Base-by-base conservation (phyloP, 176 grass and related monocot genomes). In the Eleusine indica region DNA sequence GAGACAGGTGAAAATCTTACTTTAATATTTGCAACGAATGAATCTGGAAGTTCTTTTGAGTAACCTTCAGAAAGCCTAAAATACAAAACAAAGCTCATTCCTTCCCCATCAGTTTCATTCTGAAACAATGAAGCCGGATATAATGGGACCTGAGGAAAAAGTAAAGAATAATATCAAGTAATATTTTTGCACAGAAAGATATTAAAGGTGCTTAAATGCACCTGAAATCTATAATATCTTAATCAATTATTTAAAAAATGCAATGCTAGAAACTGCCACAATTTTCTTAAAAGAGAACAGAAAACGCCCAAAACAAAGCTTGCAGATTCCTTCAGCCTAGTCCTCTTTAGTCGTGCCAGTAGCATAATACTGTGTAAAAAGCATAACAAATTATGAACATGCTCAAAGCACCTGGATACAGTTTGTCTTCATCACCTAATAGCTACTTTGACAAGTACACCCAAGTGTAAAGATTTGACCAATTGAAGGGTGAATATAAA, bases 101-200 rank as follows among this genome's bases (percentile, higher is more conserved):
- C 97, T 88, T 96, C 91, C 16, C 97, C 97, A 79, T 96, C 93
- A 5, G 81, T 92, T 94, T 99, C 97, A 83, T 87, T 96, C 70
- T 99, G 97, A 76, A 99, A 99, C 68, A 99, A 87, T 78, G 97
- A 88, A 86, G 97, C 93, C 9, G 91, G 93, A 88, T 99, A 99
- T 17, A 99, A 64, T 56, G 97, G 97, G 69, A 99, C 70, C 97
- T 99, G 85, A 3, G 51, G 87, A 53, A 83, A 89, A 69, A 61
- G 7, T 60, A 10, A 95, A 56, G 87, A 44, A 43, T 58, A 42
- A 82, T 66, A 56, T 73, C 62, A 90, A 79, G 32, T 35, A 35
- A 35, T 35, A 35, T 35, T 35, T 66, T 67, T 46, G 35, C 2
- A 83, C 9, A 54, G 53, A 58, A 21, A 57, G 51, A 57, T 38